Percentiles rank a stretch among this genome's conserved stretches.
phyloP scores from a whole-genome alignment of 345 rosid species.

The Bruguiera gymnorhiza region DNA sequence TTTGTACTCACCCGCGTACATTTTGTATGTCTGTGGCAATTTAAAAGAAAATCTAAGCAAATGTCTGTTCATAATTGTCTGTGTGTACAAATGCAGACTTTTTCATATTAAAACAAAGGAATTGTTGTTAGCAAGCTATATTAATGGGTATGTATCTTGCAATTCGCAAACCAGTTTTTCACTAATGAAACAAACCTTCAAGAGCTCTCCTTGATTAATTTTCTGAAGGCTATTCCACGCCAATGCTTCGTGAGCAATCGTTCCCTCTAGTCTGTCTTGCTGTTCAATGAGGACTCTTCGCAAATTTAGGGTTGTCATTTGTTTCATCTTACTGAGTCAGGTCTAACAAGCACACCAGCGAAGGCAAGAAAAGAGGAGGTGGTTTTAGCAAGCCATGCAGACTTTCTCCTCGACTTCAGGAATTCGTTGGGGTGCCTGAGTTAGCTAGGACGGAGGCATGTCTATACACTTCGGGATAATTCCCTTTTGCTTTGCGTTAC shows the following conservation, averaged over 20 bases:
- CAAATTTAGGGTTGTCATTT: not conserved
- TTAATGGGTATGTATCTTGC: not conserved
- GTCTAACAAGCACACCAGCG: constrained; percentile 28
- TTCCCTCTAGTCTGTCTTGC: too few species aligned
- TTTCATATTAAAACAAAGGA: not conserved
- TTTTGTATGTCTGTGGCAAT: too few species aligned
- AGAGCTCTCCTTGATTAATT: not conserved
- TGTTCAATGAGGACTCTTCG: not conserved
- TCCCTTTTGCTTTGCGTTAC: constrained; percentile 4
- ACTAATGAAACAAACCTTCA: not conserved
- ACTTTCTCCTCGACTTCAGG: constrained; percentile 48
- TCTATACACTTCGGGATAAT: not conserved
- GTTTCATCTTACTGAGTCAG: constrained; percentile 20
- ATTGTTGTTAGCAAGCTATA: not conserved
- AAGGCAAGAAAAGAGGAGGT: constrained; percentile 43
- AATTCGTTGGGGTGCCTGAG: constrained; percentile 33
- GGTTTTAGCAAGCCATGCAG: constrained; percentile 43
- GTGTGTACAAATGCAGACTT: too few species aligned
- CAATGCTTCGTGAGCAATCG: not conserved
- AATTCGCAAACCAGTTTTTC: not conserved
- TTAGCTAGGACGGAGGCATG: constrained; percentile 42
- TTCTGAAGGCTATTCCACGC: not conserved
- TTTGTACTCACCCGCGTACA: too few species aligned
- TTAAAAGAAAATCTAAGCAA: too few species aligned
- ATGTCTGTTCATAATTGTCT: too few species aligned